These are phyloP conservation scores for Mikania micrantha DNA, from an alignment of 129 eudicot species.

Conservation along the genomic window DNA sequence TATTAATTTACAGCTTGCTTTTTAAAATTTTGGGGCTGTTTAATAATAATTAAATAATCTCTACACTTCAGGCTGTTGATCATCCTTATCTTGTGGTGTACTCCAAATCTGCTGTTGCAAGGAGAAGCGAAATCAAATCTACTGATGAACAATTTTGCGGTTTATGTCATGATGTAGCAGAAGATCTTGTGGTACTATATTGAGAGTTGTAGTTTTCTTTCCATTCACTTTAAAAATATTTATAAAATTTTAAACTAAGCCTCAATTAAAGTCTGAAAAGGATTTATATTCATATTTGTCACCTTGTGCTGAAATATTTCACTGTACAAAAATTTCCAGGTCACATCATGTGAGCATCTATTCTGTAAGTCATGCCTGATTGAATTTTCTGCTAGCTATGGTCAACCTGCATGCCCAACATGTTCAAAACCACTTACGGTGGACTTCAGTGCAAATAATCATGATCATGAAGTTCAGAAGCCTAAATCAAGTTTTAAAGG, in stretches of 20 bases:
- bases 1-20: too few relatives aligned
- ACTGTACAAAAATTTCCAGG: slow-evolving; percentile 28
- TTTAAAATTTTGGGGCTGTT: too few relatives aligned
- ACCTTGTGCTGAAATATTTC: neutral
- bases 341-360: slow-evolving; percentile 63
- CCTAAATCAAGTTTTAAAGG: slow-evolving; percentile 50
- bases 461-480: slow-evolving; percentile 29
- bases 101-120: slow-evolving; percentile 50
- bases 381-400: slow-evolving; percentile 48
- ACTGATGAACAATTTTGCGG: slow-evolving; percentile 53
- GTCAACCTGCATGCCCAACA: slow-evolving; percentile 61
- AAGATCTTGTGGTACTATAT: slow-evolving; percentile 69
- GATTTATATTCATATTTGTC: neutral
- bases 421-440: slow-evolving; percentile 82
- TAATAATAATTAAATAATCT: neutral
- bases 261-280: neutral
- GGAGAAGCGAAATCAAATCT: slow-evolving; percentile 24
- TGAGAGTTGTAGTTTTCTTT: neutral
- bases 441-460: slow-evolving; percentile 47
- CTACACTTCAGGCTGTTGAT: slow-evolving; percentile 62
- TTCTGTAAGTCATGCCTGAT: slow-evolving; percentile 75
- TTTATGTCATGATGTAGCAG: slow-evolving; percentile 69
- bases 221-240: neutral
- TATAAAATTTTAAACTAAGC: neutral
- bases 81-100: slow-evolving; percentile 90